A percentile compares a stretch with the other conserved stretches of the same genome.
These are phyloP conservation scores for Penicillium digitatum DNA, from an alignment of 2,329 filamentous ascomycete genomes.

Conservation along the genomic window DNA sequence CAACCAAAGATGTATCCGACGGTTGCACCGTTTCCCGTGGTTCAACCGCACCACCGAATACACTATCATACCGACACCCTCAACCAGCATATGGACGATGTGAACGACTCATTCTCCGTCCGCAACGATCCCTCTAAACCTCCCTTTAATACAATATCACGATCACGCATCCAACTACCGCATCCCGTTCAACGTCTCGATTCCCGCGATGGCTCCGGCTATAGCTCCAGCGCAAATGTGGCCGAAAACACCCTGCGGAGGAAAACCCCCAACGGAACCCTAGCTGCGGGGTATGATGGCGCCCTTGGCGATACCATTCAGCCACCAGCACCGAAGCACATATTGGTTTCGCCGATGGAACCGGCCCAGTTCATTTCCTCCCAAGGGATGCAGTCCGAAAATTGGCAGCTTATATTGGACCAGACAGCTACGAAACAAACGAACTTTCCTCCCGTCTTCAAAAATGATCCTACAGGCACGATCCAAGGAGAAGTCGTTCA, in stretches of 20 bases:
- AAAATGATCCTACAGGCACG: slow-evolving; percentile 29
- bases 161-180: slow-evolving; percentile 36
- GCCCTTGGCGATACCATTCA: slow-evolving; percentile 65
- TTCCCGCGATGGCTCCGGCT: slow-evolving; percentile 25
- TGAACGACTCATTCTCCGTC: slow-evolving; percentile 25
- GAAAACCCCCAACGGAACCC: slow-evolving; percentile 91
- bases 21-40: slow-evolving; percentile 43
- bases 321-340: slow-evolving; percentile 73
- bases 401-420: slow-evolving; percentile 32
- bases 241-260: slow-evolving; percentile 75
- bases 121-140: slow-evolving; percentile 28
- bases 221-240: slow-evolving; percentile 23
- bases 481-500: slow-evolving; percentile 31
- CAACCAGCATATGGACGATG: slow-evolving; percentile 30
- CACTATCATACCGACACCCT: slow-evolving; percentile 31
- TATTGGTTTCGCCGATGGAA: slow-evolving; percentile 64
- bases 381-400: slow-evolving; percentile 32
- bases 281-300: slow-evolving; percentile 87
- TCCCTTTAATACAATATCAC: slow-evolving; percentile 28
- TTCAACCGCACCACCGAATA: slow-evolving; percentile 41
- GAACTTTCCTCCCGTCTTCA: slow-evolving; percentile 41
- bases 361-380: slow-evolving; percentile 33
- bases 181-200: slow-evolving; percentile 40
- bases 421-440: slow-evolving; percentile 31
- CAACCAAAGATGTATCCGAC: slow-evolving; percentile 47